Percentiles rank a stretch among this genome's conserved stretches.
Evolutionary conservation across 148 eudicot genomes (phyloP).

Genomic region (Arctostaphylos glauca): DNA sequence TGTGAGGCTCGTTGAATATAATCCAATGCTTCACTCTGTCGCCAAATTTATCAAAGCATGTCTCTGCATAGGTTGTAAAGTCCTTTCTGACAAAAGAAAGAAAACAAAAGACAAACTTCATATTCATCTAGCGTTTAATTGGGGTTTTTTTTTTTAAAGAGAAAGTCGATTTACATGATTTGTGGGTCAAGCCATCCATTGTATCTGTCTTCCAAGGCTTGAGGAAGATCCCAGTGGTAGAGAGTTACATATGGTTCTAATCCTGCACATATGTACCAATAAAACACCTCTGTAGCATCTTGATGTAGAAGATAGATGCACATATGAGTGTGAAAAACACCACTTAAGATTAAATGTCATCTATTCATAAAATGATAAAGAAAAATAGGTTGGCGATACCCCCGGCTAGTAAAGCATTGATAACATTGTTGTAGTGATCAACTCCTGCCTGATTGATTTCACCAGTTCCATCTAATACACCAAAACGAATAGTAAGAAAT

Average conservation of each 20-base stretch:
- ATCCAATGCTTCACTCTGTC: constrained; percentile 91
- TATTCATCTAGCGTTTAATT: neutral
- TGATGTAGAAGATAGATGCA: neutral
- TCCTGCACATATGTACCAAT: constrained; percentile 36
- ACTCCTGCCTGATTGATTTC: constrained; percentile 80
- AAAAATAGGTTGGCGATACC: constrained; percentile 29
- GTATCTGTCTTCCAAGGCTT: constrained; percentile 65
- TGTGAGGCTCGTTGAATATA: constrained; percentile 87
- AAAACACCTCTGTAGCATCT: neutral
- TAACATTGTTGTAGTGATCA: constrained; percentile 80
- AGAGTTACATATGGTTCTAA: constrained; percentile 84
- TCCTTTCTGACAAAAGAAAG: constrained; percentile 49
- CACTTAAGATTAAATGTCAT: neutral
- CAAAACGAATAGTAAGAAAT: neutral
- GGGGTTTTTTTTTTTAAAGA: neutral
- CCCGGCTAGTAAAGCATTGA: constrained; percentile 70
- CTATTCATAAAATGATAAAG: neutral
- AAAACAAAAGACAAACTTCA: neutral
- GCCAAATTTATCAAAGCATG: constrained; percentile 75
- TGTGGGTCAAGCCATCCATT: constrained; percentile 73
- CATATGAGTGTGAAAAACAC: neutral
- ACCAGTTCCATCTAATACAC: constrained; percentile 73
- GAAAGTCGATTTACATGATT: constrained; percentile 53
- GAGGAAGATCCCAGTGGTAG: constrained; percentile 96
- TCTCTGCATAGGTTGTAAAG: constrained; percentile 63